A percentile compares a stretch with the other conserved stretches of the same genome.
phyloP scores from a whole-genome alignment of 768 basidiomycete genomes.

The Agaricus bisporus region DNA sequence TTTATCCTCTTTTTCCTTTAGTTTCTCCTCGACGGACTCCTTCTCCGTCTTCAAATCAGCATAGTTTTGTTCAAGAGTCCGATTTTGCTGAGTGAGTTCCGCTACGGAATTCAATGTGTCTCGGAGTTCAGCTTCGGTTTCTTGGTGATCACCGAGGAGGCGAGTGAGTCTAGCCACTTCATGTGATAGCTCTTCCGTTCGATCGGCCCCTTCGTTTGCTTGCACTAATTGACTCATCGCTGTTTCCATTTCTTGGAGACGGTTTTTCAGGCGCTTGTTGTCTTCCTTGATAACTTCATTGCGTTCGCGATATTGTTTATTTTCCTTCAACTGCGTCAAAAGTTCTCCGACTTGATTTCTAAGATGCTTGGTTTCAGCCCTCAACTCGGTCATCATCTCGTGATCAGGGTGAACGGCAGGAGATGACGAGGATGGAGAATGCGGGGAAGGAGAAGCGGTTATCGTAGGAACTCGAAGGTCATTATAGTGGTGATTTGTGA shows the following conservation, averaged over 20 bases:
- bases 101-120: slow-evolving; percentile 22
- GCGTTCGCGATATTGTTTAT: slow-evolving; percentile 19
- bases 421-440: not conserved
- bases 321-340: slow-evolving; percentile 20
- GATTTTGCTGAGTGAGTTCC: slow-evolving; percentile 21
- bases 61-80: slow-evolving; percentile 16
- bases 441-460: not conserved
- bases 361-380: slow-evolving; percentile 22
- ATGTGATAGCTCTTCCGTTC: slow-evolving; percentile 20
- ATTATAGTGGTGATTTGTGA: not conserved
- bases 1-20: slow-evolving; percentile 17
- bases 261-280: slow-evolving; percentile 20
- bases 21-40: slow-evolving; percentile 17
- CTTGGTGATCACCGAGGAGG: slow-evolving; percentile 22
- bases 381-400: slow-evolving; percentile 20
- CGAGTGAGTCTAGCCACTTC: slow-evolving; percentile 23
- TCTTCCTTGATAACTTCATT: slow-evolving; percentile 20
- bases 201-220: slow-evolving; percentile 18
- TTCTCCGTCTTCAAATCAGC: slow-evolving; percentile 18
- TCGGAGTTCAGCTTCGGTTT: slow-evolving; percentile 23
- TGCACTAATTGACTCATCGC: slow-evolving; percentile 22
- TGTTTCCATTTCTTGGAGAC: slow-evolving; percentile 23
- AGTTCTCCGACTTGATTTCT: slow-evolving; percentile 21
- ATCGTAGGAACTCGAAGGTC: not conserved
- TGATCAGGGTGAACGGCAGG: slow-evolving; percentile 11